phyloP scores from a whole-genome alignment of 1,284 basidiomycete species.

The Pyrrhoderma noxium region DNA sequence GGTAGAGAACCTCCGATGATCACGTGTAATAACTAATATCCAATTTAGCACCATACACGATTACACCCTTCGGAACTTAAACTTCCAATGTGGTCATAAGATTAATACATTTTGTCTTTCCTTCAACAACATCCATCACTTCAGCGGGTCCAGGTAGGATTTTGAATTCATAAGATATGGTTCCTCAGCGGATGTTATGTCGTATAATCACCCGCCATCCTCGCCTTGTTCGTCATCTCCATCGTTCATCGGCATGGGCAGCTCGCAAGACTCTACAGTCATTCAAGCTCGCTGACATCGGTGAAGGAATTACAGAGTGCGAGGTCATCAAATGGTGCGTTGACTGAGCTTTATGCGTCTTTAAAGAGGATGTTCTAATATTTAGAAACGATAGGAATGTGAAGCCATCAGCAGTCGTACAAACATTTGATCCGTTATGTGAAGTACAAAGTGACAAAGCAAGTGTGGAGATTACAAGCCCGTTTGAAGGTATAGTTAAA shows the following conservation, averaged over 20 bases:
- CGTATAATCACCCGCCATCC: conserved; percentile 11
- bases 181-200: background rate
- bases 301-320: conserved; percentile 87
- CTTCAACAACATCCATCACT: too few relatives aligned
- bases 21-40: too few relatives aligned
- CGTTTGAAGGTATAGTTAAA: conserved; percentile 73
- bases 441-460: conserved; percentile 96
- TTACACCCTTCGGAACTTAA: too few relatives aligned
- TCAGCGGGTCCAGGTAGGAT: too few relatives aligned
- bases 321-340: conserved; percentile 84
- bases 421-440: conserved; percentile 81
- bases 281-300: conserved; percentile 94
- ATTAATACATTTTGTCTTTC: too few relatives aligned
- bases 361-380: background rate
- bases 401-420: conserved; percentile 48
- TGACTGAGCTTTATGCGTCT: conserved; percentile 8
- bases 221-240: conserved; percentile 31
- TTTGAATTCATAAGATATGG: too few relatives aligned
- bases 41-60: too few relatives aligned
- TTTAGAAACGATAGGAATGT: conserved; percentile 42
- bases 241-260: conserved; percentile 33
- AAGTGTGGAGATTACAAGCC: conserved; percentile 89
- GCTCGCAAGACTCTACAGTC: conserved; percentile 46
- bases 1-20: too few relatives aligned
- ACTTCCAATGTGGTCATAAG: too few relatives aligned